A percentile compares a stretch with the other conserved stretches of the same genome.
Conservation (phyloP, 2,329 filamentous ascomycete genomes). For the Capronia epimyces region DNA sequence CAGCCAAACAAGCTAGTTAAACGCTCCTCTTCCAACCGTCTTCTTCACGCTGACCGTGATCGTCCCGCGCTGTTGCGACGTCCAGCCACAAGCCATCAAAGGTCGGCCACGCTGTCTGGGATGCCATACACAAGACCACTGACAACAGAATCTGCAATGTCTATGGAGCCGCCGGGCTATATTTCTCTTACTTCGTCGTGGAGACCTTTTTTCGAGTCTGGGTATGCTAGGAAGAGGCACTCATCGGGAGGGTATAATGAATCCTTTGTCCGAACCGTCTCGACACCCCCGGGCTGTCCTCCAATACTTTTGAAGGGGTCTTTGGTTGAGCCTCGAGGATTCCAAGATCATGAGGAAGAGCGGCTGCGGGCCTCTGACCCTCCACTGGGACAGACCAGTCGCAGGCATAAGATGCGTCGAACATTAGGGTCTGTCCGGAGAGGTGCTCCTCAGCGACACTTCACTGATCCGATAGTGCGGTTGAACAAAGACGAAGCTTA, state of each 20-base stretch:
- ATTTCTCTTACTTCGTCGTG: constrained; percentile 28
- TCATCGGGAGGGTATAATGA: constrained; percentile 30
- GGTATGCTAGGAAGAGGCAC: constrained; percentile 39
- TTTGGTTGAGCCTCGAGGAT: constrained; percentile 16
- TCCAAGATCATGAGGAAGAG: constrained; percentile 4
- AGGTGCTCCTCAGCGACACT: constrained; percentile 22
- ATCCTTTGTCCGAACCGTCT: constrained; percentile 15
- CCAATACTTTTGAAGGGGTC: constrained; percentile 21
- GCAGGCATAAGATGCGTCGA: constrained; percentile 28
- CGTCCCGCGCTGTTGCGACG: constrained; percentile 50
- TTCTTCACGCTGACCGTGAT: constrained; percentile 40
- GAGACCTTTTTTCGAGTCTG: constrained; percentile 38
- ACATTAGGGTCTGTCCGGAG: constrained; percentile 34
- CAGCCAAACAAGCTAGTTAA: constrained; percentile 60
- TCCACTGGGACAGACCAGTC: constrained; percentile 4
- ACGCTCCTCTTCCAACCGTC: constrained; percentile 52
- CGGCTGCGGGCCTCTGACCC: constrained; percentile 5
- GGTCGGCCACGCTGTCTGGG: constrained; percentile 47
- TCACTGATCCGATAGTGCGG: constrained; percentile 28
- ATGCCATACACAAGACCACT: constrained; percentile 19
- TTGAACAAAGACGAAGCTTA: constrained; percentile 25
- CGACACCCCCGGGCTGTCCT: constrained; percentile 4
- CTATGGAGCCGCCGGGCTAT: constrained; percentile 8
- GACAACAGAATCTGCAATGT: constrained; percentile 13
- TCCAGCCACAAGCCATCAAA: constrained; percentile 60